A percentile compares a stretch with the other conserved stretches of the same genome.
Evolutionary conservation across 2,329 filamentous ascomycete genomes (phyloP).

Genomic region (Sarocladiaceae sp.): DNA sequence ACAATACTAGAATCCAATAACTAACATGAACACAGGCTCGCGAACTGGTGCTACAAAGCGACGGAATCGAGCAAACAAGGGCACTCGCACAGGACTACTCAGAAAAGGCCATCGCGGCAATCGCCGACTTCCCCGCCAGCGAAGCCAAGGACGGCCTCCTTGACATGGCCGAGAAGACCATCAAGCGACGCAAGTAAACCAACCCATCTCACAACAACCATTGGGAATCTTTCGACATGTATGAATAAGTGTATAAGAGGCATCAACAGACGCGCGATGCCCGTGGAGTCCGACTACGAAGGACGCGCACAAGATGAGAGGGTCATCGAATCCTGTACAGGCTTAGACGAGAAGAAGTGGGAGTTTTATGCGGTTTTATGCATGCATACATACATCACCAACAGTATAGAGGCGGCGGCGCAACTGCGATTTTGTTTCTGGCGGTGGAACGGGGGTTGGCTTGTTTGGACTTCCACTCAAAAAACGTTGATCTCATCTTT

Average conservation of each 20-base stretch:
- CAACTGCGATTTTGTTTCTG: not conserved
- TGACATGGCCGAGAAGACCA: conserved; percentile 90
- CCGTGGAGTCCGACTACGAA: not conserved
- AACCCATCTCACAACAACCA: not conserved
- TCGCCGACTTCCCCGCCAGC: conserved; percentile 82
- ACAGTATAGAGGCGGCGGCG: not conserved
- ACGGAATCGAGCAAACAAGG: conserved; percentile 88
- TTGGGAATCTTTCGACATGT: not conserved
- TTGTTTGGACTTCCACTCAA: no score
- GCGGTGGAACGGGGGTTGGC: not conserved
- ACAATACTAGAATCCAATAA: not conserved
- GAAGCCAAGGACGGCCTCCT: conserved; percentile 89
- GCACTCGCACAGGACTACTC: conserved; percentile 87
- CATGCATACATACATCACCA: not conserved
- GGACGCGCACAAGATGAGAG: not conserved
- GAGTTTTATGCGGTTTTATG: not conserved
- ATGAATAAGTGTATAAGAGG: conserved; percentile 3
- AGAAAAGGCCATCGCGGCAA: conserved; percentile 81
- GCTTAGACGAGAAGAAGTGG: not conserved
- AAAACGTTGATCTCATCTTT: no score
- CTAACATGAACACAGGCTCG: conserved; percentile 60
- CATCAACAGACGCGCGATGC: not conserved
- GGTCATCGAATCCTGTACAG: not conserved
- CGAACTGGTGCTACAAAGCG: conserved; percentile 74
- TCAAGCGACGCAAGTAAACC: conserved; percentile 81